Base-by-base conservation (phyloP, 768 basidiomycete genomes). In the Boletus pseudopeckii region DNA sequence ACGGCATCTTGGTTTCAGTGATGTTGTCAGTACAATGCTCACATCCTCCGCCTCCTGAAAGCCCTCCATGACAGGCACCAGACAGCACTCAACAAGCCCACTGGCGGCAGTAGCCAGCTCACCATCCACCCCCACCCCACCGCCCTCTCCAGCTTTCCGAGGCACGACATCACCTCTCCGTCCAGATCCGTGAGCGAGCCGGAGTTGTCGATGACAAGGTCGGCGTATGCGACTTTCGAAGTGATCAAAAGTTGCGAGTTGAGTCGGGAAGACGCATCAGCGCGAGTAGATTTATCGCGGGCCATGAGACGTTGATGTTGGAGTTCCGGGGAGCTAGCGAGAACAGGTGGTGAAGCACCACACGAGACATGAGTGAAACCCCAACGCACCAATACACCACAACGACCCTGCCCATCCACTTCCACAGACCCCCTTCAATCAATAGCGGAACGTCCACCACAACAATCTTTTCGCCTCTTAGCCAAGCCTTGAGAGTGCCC, bases 391-490 rank as follows among this genome's bases (percentile, higher is more conserved):
- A 97, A 66, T 92, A 95, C 6, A 97, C 94, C 10, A 99, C 86
- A 4, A 94, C 78, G 22, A 98, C 84, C 56, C 80, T 79, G 4
- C 86, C 93, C 42, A 94, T 88, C 79, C 82, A 88, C 64, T 80
- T 83, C 83, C 87, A 92, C 36, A 98, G 65, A 2, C 86, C 86
- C 1, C 89, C 85, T 68, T 99, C 97, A 52, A 99, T 86, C 52
- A 99, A 74, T 47, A 98, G 72, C 32, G 97, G 97, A 6, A 97
- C 90, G 69, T 98, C 97, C 59, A 98, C 71, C 3, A 98, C 77
- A 56, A 88, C 90, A 37, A 88, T 75, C 65, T 80, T 86, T 62
- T 91, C 75, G 7, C 97, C 96, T 38, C 72, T 72, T 43, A 92
- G 45, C 92, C 95, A 99, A 53, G 75, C 75, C 53, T 74, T 73